These are phyloP conservation scores for Tremella yokohamensis DNA, from an alignment of 768 basidiomycete genomes.

Conservation along the genomic window DNA sequence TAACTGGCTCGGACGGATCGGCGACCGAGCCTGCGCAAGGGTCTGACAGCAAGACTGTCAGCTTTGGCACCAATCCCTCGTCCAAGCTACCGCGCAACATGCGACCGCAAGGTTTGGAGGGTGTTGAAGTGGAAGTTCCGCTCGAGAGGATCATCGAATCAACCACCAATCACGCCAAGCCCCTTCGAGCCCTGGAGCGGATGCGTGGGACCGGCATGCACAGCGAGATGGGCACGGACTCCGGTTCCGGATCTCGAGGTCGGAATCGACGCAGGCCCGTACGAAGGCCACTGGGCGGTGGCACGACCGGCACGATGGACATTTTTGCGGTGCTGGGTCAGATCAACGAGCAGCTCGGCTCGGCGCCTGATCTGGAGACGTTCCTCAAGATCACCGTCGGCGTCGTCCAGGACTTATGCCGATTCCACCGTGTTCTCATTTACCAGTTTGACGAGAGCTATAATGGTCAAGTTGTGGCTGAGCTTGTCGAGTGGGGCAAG, in stretches of 20 bases:
- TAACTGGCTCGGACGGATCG: background rate
- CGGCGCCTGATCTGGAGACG: constrained; percentile 62
- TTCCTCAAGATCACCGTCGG: constrained; percentile 73
- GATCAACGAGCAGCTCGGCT: constrained; percentile 73
- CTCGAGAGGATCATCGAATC: constrained; percentile 66
- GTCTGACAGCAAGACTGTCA: background rate
- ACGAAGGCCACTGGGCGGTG: background rate
- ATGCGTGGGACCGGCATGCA: constrained; percentile 55
- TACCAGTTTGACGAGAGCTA: constrained; percentile 79
- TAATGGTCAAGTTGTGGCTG: constrained; percentile 74
- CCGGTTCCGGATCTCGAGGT: constrained; percentile 7
- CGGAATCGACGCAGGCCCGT: background rate
- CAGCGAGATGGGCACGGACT: constrained; percentile 12
- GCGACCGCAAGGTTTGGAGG: constrained; percentile 40
- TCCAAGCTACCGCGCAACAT: background rate
- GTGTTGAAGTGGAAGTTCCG: constrained; percentile 52
- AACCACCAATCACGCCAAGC: constrained; percentile 66
- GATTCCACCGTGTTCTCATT: constrained; percentile 74
- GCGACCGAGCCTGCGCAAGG: background rate
- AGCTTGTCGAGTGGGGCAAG: constrained; percentile 72
- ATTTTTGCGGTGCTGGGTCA: constrained; percentile 73
- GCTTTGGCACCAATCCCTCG: background rate
- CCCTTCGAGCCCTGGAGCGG: constrained; percentile 67
- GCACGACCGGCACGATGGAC: constrained; percentile 62
- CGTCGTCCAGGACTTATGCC: constrained; percentile 70